Base-by-base conservation (phyloP, 768 basidiomycete species). In the Chlorophyllum brunneum region DNA sequence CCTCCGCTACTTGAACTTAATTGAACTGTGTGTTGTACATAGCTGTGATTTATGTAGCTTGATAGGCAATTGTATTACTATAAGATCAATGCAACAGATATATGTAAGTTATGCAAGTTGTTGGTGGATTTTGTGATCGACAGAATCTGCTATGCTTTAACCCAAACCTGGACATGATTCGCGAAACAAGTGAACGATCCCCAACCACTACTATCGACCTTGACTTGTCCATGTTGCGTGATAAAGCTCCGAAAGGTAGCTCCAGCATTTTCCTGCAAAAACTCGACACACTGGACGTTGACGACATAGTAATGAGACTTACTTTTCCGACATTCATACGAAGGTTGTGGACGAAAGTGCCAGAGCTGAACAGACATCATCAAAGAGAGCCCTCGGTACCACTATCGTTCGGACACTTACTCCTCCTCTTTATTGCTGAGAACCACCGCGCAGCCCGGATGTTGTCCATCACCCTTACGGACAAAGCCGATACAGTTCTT, bases 401-500 rank as follows among this genome's bases (percentile, higher is more conserved):
- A 56, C n/a, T 43, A 29, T 36, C 20, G 7, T 37, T 24, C 41
- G 51, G 37, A 51, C 34, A 59, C 68, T 60, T 46, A 73, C 74
- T 63, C 65, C 42, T 65, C 66, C 36, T 73, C 71, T 54, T 69
- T 71, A 61, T 89, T 90, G 64, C 85, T 87, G 10, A 91, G 61
- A 15, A 91, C 65, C 1, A 92, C 88, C 1, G 71, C 86, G 55
- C 89, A 92, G 10, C 87, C 88, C 9, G 65, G 57, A 60, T 76
- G 78, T 36, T 63, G 58, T 8, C 63, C 55, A 63, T 83, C 71
- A 10, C 91, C 91, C 64, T 70, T 68, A 37, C 90, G 79, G 51
- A 87, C 81, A 58, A 88, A 92, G 16, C 87, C 91, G 60, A 92
- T 82, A 61, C 81, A 90, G 57, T 87, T 74, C 38, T 76, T 63